A percentile compares a stretch with the other conserved stretches of the same genome.
phyloP scores from a whole-genome alignment of 169 alveolate genomes.

The Cryptosporidium muris region DNA sequence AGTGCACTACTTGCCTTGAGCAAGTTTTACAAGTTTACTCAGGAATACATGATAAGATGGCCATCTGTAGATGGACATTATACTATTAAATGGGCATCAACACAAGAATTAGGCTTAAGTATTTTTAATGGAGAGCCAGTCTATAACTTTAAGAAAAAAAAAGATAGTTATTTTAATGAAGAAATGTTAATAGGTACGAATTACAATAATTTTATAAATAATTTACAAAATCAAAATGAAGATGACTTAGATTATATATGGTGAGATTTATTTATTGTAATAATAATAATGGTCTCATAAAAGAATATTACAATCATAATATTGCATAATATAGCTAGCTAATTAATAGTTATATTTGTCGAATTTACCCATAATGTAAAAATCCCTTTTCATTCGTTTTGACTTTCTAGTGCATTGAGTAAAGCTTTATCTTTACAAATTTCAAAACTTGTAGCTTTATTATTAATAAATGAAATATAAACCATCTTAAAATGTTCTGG shows the following conservation, averaged over 20 bases:
- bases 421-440: conserved; percentile 29
- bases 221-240: conserved; percentile 5
- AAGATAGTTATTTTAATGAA: conserved; percentile 5
- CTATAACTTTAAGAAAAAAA: conserved; percentile 1
- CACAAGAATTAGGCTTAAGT: conserved; percentile 31
- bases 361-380: no score
- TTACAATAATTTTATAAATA: background rate
- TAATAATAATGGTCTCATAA: background rate
- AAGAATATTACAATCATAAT: background rate
- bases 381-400: no score
- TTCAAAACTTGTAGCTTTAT: conserved; percentile 3
- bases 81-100: conserved; percentile 60
- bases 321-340: background rate
- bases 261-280: background rate
- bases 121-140: conserved; percentile 33
- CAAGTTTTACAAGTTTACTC: conserved; percentile 39
- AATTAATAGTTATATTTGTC: background rate
- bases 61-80: conserved; percentile 57
- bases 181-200: background rate
- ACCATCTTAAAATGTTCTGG: conserved; percentile 14
- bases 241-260: conserved; percentile 46
- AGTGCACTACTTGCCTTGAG: conserved; percentile 58
- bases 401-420: conserved; percentile 35
- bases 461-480: conserved; percentile 11
- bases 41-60: conserved; percentile 46